Percentiles rank a stretch among this genome's conserved stretches.
Conservation (phyloP, 2,329 filamentous ascomycete species). For the Botrytis squamosa region DNA sequence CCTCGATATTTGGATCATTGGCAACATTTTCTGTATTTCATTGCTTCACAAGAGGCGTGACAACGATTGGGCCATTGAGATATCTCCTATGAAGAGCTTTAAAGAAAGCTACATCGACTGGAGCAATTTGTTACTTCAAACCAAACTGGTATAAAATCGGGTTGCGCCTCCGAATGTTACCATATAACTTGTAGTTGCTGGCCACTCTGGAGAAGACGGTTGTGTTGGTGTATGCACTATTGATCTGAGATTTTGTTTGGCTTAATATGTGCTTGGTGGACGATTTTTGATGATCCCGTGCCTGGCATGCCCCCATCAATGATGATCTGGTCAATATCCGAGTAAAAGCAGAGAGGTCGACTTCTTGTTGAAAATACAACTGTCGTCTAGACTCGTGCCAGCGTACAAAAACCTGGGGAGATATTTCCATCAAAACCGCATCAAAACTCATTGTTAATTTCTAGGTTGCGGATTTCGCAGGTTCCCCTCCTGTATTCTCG, state of each 20-base stretch:
- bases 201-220: background rate
- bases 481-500: background rate
- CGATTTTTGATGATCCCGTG: background rate
- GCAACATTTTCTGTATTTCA: constrained; percentile 3
- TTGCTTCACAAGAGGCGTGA: background rate
- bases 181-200: constrained; percentile 10
- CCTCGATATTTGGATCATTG: background rate
- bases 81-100: background rate
- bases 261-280: constrained; percentile 8
- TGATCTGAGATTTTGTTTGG: background rate
- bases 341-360: background rate
- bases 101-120: background rate
- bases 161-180: constrained; percentile 7
- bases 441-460: no score
- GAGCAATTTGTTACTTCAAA: background rate
- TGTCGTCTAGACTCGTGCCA: background rate
- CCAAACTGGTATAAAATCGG: constrained; percentile 2
- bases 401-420: background rate
- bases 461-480: background rate
- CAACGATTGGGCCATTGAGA: background rate
- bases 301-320: background rate
- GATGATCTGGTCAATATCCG: constrained; percentile 9
- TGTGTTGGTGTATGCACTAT: constrained; percentile 1
- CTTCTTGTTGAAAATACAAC: background rate
- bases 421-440: background rate